A percentile compares a stretch with the other conserved stretches of the same genome.
Conservation (phyloP, 2,329 filamentous ascomycete species). For the Colletotrichum sp. region DNA sequence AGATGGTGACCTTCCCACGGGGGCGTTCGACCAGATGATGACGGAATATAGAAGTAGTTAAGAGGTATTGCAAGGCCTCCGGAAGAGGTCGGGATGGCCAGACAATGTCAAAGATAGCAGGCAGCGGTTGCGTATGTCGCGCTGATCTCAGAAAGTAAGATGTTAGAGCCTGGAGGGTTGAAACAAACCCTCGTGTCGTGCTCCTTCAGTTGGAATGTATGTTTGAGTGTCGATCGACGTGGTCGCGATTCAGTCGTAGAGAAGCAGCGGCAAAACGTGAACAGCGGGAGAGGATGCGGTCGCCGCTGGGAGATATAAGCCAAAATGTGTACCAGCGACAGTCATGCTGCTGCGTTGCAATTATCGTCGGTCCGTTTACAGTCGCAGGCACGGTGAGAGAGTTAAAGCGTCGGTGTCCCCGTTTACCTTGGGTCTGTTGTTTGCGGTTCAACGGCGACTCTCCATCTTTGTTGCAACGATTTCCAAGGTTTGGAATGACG, state of each 20-base stretch:
- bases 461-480: constrained; percentile 6
- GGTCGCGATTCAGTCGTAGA: constrained; percentile 7
- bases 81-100: background rate
- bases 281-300: background rate
- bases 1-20: background rate
- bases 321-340: background rate
- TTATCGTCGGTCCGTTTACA: constrained; percentile 9
- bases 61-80: background rate
- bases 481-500: constrained; percentile 19
- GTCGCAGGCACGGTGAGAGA: background rate
- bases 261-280: background rate
- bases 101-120: background rate
- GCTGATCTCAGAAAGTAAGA: constrained; percentile 1
- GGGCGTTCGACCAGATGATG: background rate
- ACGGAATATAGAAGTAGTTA: background rate
- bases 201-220: background rate
- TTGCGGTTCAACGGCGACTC: constrained; percentile 5
- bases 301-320: background rate
- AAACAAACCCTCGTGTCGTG: constrained; percentile 18
- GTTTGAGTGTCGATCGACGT: constrained; percentile 8
- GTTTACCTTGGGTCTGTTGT: background rate
- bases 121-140: constrained; percentile 1
- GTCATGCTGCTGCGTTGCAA: constrained; percentile 15
- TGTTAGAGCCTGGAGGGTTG: constrained; percentile 7
- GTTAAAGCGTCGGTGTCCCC: constrained; percentile 3